Evolutionary conservation across 495 filamentous ascomycete species (phyloP).

Genomic region (Penicillium lividum): DNA sequence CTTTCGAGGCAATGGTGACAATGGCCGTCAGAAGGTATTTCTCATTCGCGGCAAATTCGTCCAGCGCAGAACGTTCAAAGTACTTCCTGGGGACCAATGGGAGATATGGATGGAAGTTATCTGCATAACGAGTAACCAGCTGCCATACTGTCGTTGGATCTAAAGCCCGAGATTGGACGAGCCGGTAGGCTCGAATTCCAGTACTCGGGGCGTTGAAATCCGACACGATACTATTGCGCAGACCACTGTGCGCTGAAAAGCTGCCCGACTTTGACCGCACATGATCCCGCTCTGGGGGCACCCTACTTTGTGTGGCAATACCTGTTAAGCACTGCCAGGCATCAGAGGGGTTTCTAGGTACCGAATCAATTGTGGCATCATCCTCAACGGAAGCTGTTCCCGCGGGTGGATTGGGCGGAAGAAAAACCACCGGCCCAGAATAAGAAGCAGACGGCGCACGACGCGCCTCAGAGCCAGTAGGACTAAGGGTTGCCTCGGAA

Average conservation of each 20-base stretch:
- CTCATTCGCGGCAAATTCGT: constrained; percentile 53
- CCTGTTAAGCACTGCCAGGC: constrained; percentile 51
- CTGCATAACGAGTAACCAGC: constrained; percentile 53
- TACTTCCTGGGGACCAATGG: constrained; percentile 58
- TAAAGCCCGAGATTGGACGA: constrained; percentile 52
- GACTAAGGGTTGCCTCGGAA: constrained; percentile 31
- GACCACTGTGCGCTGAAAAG: constrained; percentile 31
- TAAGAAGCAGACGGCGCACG: constrained; percentile 33
- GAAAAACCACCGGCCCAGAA: constrained; percentile 40
- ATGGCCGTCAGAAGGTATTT: constrained; percentile 63
- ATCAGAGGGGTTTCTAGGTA: constrained; percentile 50
- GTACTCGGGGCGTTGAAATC: constrained; percentile 31
- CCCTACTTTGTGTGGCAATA: constrained; percentile 37
- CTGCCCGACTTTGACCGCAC: constrained; percentile 23
- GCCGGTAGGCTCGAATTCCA: constrained; percentile 49
- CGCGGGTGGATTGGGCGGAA: constrained; percentile 37
- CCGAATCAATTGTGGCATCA: constrained; percentile 42
- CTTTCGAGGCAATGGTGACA: constrained; percentile 62
- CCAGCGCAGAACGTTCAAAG: constrained; percentile 50
- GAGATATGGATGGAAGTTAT: constrained; percentile 63
- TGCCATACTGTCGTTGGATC: constrained; percentile 50
- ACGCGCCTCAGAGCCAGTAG: constrained; percentile 31
- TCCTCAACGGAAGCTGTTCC: constrained; percentile 37
- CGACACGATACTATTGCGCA: constrained; percentile 31
- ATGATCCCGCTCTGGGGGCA: constrained; percentile 25